A percentile compares a stretch with the other conserved stretches of the same genome.
These are phyloP conservation scores for Neospora caninum DNA, from an alignment of 169 alveolate species.

Conservation along the genomic window DNA sequence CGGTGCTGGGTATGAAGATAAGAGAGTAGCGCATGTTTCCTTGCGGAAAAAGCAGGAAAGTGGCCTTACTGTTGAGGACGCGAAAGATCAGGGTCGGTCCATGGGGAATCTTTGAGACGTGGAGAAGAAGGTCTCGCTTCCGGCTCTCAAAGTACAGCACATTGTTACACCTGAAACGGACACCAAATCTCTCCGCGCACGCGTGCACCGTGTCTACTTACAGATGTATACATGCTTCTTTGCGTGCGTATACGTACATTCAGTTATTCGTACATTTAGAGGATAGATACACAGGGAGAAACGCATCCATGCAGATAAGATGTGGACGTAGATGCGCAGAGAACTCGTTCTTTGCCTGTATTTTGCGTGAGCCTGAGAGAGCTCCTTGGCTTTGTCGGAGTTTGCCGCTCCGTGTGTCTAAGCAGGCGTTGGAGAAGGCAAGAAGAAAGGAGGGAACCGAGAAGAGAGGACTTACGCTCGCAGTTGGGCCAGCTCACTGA, in stretches of 20 bases:
- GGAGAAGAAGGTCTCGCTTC: slow-evolving; percentile 86
- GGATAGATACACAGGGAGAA: neutral
- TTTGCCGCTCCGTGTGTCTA: neutral
- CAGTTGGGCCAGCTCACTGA: slow-evolving; percentile 84
- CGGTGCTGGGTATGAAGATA: too few species aligned
- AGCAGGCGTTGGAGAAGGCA: neutral
- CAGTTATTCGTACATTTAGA: neutral
- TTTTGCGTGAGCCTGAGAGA: too few species aligned
- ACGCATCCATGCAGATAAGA: neutral
- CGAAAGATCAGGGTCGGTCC: slow-evolving; percentile 95
- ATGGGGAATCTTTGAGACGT: slow-evolving; percentile 92
- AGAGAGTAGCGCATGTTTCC: too few species aligned
- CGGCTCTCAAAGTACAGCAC: slow-evolving; percentile 28
- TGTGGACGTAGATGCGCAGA: neutral
- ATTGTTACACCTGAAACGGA: slow-evolving; percentile 12
- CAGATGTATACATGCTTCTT: neutral
- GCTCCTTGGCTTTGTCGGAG: too few species aligned
- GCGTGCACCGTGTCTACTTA: neutral
- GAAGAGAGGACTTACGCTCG: neutral
- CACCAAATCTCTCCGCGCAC: neutral
- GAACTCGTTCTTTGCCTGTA: too few species aligned
- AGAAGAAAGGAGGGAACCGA: neutral
- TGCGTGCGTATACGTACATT: neutral
- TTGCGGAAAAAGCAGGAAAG: too few species aligned
- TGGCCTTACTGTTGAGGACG: slow-evolving; percentile 78